Base-by-base conservation (phyloP, 169 alveolate species). In the Plasmodium sp. region DNA sequence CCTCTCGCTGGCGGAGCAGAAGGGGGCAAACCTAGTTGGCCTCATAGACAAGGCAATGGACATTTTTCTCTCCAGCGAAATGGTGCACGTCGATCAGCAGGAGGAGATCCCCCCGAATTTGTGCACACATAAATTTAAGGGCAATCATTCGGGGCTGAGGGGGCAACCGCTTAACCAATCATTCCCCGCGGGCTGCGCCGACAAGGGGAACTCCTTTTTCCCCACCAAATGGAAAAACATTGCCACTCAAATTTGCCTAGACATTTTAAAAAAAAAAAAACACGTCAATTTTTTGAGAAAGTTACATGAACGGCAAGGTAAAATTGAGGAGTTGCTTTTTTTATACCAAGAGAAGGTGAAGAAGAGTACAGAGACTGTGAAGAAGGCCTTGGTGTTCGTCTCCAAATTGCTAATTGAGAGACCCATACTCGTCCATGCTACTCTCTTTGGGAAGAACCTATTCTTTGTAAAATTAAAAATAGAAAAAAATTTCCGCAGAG, bases 231-330 rank as follows among this genome's bases (percentile, higher is more conserved):
- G 97, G 90, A 82, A 85, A 58, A 94, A 83, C 43, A 48, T 96
- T 12, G 97, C 92, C 22, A 51, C 72, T 18, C 93, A 86, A 54
- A 91, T 96, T 14, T 72, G 92, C 27, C 7, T 84, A 58, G 95
- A 96, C 62, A 94, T 84, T 9, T 84, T 96, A 41, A 93, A 92
- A 75, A 88, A 96, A 72, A 83, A 94, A 54, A 84, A 84, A 54
- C 97, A 96, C 58, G 74, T 96, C 51, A 72, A 72, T 41, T 96
- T 93, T 84, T 94, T 96, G 73, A 90, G 83, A 62, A 85, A 85
- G 54, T 93, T 96, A 31, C 88, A 96, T 81, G 92, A 81, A 62
- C 93, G 93, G 75, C 97, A 96, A 93, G 96, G 92, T 62, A 93
- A 95, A 84, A 96, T 96, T 16, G 97, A 95, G 43, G 81, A 73